phyloP scores from a whole-genome alignment of 176 grass and related monocot species.

The Elymus sibiricus region DNA sequence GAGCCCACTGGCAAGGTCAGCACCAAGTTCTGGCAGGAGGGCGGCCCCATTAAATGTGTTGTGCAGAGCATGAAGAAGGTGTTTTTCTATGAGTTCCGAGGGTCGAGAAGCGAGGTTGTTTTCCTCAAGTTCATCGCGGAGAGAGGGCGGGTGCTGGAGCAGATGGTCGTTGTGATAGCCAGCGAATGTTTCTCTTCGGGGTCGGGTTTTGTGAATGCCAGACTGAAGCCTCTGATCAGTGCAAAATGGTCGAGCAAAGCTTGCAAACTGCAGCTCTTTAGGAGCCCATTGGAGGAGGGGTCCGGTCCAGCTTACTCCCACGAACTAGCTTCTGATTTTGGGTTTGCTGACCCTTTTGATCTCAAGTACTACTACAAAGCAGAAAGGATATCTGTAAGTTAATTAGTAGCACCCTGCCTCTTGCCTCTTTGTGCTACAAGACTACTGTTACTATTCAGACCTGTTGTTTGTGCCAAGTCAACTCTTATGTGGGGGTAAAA shows the following conservation, averaged over 20 bases:
- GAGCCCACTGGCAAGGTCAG: neutral
- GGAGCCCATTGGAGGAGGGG: neutral
- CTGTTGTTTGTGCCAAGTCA: too few relatives aligned
- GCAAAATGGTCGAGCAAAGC: neutral
- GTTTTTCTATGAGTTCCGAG: neutral
- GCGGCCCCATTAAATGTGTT: neutral
- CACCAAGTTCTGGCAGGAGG: neutral
- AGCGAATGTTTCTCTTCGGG: neutral
- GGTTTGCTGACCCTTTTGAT: neutral
- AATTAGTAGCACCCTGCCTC: neutral
- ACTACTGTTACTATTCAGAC: neutral
- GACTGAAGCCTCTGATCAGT: neutral
- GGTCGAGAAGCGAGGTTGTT: neutral
- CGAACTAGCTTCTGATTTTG: neutral
- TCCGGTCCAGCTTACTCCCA: neutral
- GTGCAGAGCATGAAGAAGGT: neutral
- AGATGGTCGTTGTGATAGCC: neutral
- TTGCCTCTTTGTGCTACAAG: neutral
- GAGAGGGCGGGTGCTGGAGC: neutral
- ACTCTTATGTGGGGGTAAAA: too few relatives aligned
- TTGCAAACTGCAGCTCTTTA: neutral
- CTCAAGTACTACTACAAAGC: neutral
- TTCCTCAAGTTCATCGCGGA: neutral
- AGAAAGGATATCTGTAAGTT: neutral
- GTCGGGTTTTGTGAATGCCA: neutral